A percentile compares a stretch with the other conserved stretches of the same genome.
These are phyloP conservation scores for Pythium sp. DNA, from an alignment of 352 stramenopile species.

Conservation along the genomic window DNA sequence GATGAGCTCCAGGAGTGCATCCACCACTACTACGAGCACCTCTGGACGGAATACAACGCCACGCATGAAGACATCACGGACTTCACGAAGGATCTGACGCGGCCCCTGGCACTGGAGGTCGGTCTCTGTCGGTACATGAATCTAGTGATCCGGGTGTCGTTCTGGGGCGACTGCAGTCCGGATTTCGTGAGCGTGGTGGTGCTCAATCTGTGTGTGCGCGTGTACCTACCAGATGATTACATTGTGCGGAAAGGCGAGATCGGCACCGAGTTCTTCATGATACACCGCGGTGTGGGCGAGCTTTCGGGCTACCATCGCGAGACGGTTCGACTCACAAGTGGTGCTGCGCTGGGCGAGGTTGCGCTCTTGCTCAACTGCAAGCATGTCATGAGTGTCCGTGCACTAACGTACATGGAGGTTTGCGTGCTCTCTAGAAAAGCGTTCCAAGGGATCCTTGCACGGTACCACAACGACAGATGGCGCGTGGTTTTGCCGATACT, in stretches of 20 bases:
- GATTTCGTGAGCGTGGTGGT: conserved; percentile 46
- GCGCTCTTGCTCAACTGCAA: conserved; percentile 28
- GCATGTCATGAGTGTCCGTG: conserved; percentile 18
- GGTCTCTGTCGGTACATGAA: conserved; percentile 39
- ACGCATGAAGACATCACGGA: conserved; percentile 32
- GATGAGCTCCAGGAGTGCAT: conserved; percentile 32
- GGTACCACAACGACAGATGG: conserved; percentile 20
- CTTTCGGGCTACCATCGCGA: conserved; percentile 12
- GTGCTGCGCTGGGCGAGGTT: conserved; percentile 21
- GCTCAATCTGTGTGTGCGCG: conserved; percentile 23
- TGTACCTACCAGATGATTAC: conserved; percentile 55
- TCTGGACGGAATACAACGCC: conserved; percentile 44
- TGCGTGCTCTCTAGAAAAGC: conserved; percentile 12
- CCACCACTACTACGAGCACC: conserved; percentile 43
- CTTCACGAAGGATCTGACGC: conserved; percentile 38
- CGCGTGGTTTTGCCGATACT: conserved; percentile 24
- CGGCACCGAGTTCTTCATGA: conserved; percentile 41
- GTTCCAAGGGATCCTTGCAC: conserved; percentile 22
- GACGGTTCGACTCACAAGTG: conserved; percentile 11
- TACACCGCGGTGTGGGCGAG: conserved; percentile 33
- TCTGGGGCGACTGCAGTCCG: conserved; percentile 36
- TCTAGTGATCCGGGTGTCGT: conserved; percentile 29
- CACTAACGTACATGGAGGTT: conserved; percentile 24
- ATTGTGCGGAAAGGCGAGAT: conserved; percentile 35
- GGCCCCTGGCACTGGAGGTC: conserved; percentile 39